A percentile compares a stretch with the other conserved stretches of the same genome.
These are phyloP conservation scores for Cladorrhinum sp. DNA, from an alignment of 2,329 filamentous ascomycete species.

Conservation along the genomic window DNA sequence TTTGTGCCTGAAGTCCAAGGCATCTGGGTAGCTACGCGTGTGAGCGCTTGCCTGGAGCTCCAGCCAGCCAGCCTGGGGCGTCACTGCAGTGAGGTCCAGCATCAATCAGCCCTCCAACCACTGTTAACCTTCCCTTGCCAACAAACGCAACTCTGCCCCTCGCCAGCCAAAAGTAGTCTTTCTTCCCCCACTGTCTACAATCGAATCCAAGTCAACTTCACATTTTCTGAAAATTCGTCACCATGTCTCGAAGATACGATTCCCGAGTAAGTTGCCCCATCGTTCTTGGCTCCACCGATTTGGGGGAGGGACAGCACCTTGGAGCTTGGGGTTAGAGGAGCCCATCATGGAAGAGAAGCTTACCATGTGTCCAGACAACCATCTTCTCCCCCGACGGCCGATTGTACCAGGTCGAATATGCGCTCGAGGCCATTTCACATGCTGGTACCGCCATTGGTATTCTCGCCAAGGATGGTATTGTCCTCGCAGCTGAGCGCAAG, in stretches of 20 bases:
- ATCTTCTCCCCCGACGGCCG: conserved; percentile 99
- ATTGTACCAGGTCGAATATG: conserved; percentile 99
- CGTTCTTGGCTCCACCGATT: conserved; percentile 17
- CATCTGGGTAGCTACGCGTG: conserved; percentile 30
- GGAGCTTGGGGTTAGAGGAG: conserved; percentile 5
- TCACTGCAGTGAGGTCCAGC: conserved; percentile 17
- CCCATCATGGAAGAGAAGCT: conserved; percentile 20
- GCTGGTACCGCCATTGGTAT: conserved; percentile 96
- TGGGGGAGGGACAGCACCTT: conserved; percentile 8
- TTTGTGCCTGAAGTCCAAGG: conserved; percentile 21
- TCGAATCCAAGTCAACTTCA: neutral
- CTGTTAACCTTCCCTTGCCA: conserved; percentile 3
- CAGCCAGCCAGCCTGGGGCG: conserved; percentile 17
- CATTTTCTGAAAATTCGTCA: conserved; percentile 7
- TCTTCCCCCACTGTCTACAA: neutral
- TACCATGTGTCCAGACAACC: conserved; percentile 66
- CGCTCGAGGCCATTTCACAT: conserved; percentile 96
- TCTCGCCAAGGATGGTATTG: conserved; percentile 95
- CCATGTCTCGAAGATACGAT: conserved; percentile 96
- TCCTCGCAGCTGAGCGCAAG: conserved; percentile 95
- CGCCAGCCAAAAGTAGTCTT: neutral
- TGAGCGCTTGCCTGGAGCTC: conserved; percentile 45
- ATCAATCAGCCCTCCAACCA: conserved; percentile 22
- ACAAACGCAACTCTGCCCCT: conserved; percentile 6
- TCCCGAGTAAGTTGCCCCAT: conserved; percentile 68